phyloP scores from a whole-genome alignment of 2,329 filamentous ascomycete species.

The Cryphonectria radicalis region DNA sequence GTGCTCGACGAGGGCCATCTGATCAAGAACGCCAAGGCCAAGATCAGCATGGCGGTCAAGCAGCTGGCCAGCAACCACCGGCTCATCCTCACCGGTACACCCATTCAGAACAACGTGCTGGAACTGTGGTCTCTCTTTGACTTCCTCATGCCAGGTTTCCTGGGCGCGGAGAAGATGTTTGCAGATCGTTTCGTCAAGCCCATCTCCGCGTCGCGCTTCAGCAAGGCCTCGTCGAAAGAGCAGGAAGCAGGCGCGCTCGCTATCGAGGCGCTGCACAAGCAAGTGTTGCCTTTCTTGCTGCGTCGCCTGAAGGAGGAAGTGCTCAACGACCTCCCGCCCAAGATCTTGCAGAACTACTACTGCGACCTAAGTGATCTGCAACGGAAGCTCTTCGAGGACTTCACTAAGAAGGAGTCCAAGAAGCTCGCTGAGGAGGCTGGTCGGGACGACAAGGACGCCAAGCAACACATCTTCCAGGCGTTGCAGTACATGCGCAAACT shows the following conservation, averaged over 20 bases:
- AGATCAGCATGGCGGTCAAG: conserved; percentile 93
- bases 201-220: conserved; percentile 91
- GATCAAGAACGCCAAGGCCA: conserved; percentile 98
- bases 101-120: conserved; percentile 96
- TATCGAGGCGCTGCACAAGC: conserved; percentile 98
- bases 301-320: conserved; percentile 98
- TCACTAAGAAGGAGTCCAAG: conserved; percentile 90
- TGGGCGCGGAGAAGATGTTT: conserved; percentile 95
- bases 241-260: conserved; percentile 95
- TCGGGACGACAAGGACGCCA: conserved; percentile 86
- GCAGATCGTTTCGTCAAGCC: conserved; percentile 93
- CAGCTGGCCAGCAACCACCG: conserved; percentile 88
- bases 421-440: conserved; percentile 83
- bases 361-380: conserved; percentile 96
- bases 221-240: conserved; percentile 97
- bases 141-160: conserved; percentile 97
- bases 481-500: conserved; percentile 99
- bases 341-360: conserved; percentile 99
- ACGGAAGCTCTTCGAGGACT: conserved; percentile 94
- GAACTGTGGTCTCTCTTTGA: conserved; percentile 98
- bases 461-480: conserved; percentile 98
- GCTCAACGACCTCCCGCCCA: conserved; percentile 91
- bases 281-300: conserved; percentile 93
- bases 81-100: conserved; percentile 93
- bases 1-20: conserved; percentile 96